Base-by-base conservation (phyloP, 371 early-diverging fungal genomes). In the Mucor racemosus region DNA sequence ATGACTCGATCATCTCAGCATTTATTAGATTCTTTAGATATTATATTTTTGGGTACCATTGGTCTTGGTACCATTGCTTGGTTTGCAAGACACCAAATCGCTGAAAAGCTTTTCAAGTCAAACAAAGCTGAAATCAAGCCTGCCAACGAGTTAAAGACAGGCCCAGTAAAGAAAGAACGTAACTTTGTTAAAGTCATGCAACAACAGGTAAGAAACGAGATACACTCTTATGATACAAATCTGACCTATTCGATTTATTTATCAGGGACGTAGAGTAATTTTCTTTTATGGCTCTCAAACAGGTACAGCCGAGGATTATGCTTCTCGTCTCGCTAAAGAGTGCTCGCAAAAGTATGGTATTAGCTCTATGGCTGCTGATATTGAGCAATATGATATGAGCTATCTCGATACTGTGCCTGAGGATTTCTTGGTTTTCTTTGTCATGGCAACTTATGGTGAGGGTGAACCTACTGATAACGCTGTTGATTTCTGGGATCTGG, bases 281-380 rank as follows among this genome's bases (percentile, higher is more conserved):
- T 79, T 93, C 54, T 94, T 97, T 75, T 98, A 93, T 76, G 97
- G 97, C 44, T 96, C 96, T 50, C 98, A 98, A 84, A 97, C 97
- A 17, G 98, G 98, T 55, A 96, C 96, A 36, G 99, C 98, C 21
- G 97, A 99, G 79, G 98, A 97, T 71, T 92, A 93, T 68, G 97
- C 98, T 69, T 79, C 81, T 66, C 93, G 95, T 48, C 70, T 92
- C 31, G 92, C 92, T 66, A 95, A 94, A 74, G 96, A 95, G 74
- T 90, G 89, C 60, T 71, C 84, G 33, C 86, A 92, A 73, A 86
- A 85, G 61, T 92, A 86, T 76, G 92, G 92, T 67, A 82, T 94
- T 65, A 86, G 78, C 48, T 84, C 90, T 19, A 86, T 95, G 84
- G 89, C 90, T 10, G 88, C 91, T 55, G 97, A 98, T 69, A 76